A percentile compares a stretch with the other conserved stretches of the same genome.
Evolutionary conservation across 2,329 filamentous ascomycete genomes (phyloP).

Genomic region (Hortaea werneckii): DNA sequence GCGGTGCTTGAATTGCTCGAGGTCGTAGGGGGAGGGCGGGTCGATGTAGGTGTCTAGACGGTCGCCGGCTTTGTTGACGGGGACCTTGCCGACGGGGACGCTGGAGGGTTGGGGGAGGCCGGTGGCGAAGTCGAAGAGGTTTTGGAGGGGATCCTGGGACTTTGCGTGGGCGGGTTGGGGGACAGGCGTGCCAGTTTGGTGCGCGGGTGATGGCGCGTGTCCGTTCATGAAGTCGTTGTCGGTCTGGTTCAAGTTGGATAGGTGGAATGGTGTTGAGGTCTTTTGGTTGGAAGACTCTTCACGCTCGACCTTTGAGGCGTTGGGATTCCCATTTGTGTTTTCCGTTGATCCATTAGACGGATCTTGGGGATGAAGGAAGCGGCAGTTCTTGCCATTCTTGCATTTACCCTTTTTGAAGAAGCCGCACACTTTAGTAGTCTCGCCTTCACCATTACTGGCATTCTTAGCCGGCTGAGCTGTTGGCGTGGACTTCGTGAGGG

Average conservation of each 20-base stretch:
- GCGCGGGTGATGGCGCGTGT: background rate
- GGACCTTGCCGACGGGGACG: slow-evolving; percentile 25
- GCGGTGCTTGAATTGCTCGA: slow-evolving; percentile 30
- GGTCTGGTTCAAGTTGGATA: slow-evolving; percentile 5
- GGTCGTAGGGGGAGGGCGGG: slow-evolving; percentile 28
- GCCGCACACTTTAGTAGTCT: slow-evolving; percentile 9
- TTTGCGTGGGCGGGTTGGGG: no score
- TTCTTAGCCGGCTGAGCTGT: background rate
- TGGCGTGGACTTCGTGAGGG: no score
- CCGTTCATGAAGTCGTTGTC: slow-evolving; percentile 13
- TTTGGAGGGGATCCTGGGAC: background rate
- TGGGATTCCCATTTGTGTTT: background rate
- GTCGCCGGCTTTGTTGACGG: slow-evolving; percentile 38
- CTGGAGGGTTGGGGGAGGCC: slow-evolving; percentile 12
- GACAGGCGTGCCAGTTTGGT: no score
- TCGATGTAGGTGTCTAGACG: slow-evolving; percentile 38
- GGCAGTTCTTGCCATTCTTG: slow-evolving; percentile 21
- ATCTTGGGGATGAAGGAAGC: slow-evolving; percentile 14
- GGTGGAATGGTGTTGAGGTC: slow-evolving; percentile 3
- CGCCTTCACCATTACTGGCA: background rate
- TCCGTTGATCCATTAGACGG: slow-evolving; percentile 5
- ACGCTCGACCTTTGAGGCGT: slow-evolving; percentile 9
- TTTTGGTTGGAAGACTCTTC: slow-evolving; percentile 4
- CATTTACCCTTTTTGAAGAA: slow-evolving; percentile 22
- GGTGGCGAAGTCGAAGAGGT: slow-evolving; percentile 2